Conservation (phyloP, 148 eudicot genomes). For the Silene uniflora region DNA sequence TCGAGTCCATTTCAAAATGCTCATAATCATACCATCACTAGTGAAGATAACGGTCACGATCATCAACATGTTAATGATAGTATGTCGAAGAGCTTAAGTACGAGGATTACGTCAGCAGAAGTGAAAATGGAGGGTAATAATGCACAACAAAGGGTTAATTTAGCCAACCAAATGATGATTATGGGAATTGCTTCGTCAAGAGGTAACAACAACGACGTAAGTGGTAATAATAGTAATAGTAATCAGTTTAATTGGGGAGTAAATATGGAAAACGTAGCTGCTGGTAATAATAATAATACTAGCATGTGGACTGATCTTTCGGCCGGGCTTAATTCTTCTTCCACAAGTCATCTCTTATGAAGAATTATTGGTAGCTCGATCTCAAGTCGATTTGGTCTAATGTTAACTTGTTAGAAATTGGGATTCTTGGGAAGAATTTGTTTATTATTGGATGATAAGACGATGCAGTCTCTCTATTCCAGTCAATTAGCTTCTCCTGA, state of each 20-base stretch:
- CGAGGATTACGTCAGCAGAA: slow-evolving; percentile 22
- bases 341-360: slow-evolving; percentile 38
- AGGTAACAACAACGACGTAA: slow-evolving; percentile 6
- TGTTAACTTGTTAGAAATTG: slow-evolving; percentile 12
- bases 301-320: slow-evolving; percentile 47
- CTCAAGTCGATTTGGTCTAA: not conserved
- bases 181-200: slow-evolving; percentile 17
- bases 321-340: slow-evolving; percentile 40
- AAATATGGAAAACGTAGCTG: slow-evolving; percentile 7
- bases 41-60: not conserved
- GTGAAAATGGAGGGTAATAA: slow-evolving; percentile 34
- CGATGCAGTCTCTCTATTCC: not conserved
- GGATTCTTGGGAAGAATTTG: not conserved
- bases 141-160: slow-evolving; percentile 25
- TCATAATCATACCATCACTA: not conserved
- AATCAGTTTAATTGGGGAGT: slow-evolving; percentile 40
- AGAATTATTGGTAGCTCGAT: not conserved
- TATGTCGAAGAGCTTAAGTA: slow-evolving; percentile 10
- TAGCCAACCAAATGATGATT: slow-evolving; percentile 34
- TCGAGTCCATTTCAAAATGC: slow-evolving; percentile 23
- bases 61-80: slow-evolving; percentile 1
- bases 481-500: not conserved
- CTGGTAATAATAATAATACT: not conserved
- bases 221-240: not conserved
- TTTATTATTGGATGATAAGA: not conserved